phyloP scores from a whole-genome alignment of 2,329 filamentous ascomycete genomes.

The Ophiocordyceps unilateralis region DNA sequence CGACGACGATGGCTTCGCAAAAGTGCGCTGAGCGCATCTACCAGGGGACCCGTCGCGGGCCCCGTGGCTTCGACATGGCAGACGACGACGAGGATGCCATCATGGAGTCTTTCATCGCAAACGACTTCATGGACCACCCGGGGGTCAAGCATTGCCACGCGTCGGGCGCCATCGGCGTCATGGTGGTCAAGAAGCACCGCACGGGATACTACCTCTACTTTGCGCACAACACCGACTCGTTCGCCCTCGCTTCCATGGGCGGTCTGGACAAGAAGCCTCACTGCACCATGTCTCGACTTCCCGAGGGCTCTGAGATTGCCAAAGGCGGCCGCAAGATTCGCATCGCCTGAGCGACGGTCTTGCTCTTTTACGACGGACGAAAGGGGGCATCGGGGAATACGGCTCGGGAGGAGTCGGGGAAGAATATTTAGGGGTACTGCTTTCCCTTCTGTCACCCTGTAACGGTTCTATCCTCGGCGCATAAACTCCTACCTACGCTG shows the following conservation, averaged over 20 bases:
- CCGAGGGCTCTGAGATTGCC: constrained; percentile 32
- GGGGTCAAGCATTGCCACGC: constrained; percentile 68
- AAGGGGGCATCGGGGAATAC: too few species aligned
- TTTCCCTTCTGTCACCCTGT: too few species aligned
- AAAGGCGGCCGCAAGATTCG: constrained; percentile 35
- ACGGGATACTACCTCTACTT: constrained; percentile 75
- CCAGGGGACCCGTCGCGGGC: constrained; percentile 42
- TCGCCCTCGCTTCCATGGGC: constrained; percentile 78
- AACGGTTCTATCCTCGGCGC: too few species aligned
- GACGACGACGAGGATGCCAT: constrained; percentile 63
- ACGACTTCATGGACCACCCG: constrained; percentile 89
- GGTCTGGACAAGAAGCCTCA: constrained; percentile 56
- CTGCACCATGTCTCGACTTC: constrained; percentile 75
- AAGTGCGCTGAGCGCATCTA: constrained; percentile 77
- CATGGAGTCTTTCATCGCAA: constrained; percentile 57
- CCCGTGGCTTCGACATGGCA: constrained; percentile 42
- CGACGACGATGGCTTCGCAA: constrained; percentile 79
- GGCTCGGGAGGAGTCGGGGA: too few species aligned
- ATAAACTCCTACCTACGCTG: too few species aligned
- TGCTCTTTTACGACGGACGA: too few species aligned
- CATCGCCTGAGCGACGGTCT: constrained; percentile 9
- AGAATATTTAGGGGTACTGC: too few species aligned
- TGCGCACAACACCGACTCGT: constrained; percentile 85
- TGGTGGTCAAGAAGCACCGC: constrained; percentile 71
- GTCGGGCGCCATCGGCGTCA: constrained; percentile 74